Conservation (phyloP, 805 yeast species). For the Zygoascus biomembranicola region DNA sequence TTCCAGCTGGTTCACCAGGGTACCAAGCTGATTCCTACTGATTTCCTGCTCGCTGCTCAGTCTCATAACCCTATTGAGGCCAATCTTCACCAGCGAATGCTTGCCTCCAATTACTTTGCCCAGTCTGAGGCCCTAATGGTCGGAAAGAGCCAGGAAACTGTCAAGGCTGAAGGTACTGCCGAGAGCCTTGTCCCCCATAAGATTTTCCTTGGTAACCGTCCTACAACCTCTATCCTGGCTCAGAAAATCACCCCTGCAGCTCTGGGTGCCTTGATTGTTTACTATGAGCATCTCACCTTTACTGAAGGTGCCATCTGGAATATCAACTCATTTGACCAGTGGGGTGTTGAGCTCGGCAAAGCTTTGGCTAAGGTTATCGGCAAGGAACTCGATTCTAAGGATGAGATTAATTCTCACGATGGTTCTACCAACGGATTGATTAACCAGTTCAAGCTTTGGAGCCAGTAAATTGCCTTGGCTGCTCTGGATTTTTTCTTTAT, state of each 20-base stretch:
- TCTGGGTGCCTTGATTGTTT: constrained; percentile 92
- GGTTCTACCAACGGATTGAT: constrained; percentile 86
- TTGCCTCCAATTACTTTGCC: constrained; percentile 98
- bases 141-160: constrained; percentile 75
- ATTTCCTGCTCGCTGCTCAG: constrained; percentile 93
- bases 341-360: constrained; percentile 99
- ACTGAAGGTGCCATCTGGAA: constrained; percentile 99
- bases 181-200: constrained; percentile 90
- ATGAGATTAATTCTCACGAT: constrained; percentile 64
- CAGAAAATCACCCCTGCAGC: constrained; percentile 96
- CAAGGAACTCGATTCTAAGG: constrained; percentile 65
- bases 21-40: constrained; percentile 93
- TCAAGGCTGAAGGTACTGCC: constrained; percentile 81
- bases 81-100: constrained; percentile 93
- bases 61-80: constrained; percentile 95
- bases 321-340: constrained; percentile 98
- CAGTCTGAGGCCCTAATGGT: constrained; percentile 97
- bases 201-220: constrained; percentile 96
- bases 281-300: constrained; percentile 95
- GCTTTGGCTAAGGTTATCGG: constrained; percentile 94
- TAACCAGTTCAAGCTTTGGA: constrained; percentile 91
- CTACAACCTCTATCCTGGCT: constrained; percentile 93
- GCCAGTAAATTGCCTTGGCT: background rate
- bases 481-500: too few species aligned
- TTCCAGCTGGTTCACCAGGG: constrained; percentile 99